A percentile compares a stretch with the other conserved stretches of the same genome.
These are phyloP conservation scores for Rhazya stricta DNA, from an alignment of 257 asterid species.

Conservation along the genomic window DNA sequence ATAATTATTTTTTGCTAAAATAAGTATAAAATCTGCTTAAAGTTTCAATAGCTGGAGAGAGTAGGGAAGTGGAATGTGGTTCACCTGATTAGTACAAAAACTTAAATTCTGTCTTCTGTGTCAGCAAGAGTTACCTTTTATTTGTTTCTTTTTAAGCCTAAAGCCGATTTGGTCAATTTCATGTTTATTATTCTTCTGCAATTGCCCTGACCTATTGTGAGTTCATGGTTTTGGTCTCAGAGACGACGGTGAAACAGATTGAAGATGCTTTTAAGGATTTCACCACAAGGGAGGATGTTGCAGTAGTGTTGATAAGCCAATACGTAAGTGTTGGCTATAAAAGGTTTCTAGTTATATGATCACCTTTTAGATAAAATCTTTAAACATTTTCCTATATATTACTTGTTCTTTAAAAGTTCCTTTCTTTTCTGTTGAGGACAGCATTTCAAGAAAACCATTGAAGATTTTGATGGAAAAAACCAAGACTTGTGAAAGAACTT, in stretches of 20 bases:
- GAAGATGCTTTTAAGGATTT: constrained; percentile 91
- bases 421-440: constrained; percentile 3
- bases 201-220: neutral
- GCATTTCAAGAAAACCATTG: neutral
- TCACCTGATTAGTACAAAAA: neutral
- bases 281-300: constrained; percentile 81
- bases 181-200: neutral
- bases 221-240: constrained; percentile 32
- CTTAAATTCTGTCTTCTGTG: neutral
- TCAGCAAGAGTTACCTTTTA: neutral
- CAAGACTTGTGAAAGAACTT: neutral
- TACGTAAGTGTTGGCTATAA: constrained; percentile 42
- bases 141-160: neutral
- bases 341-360: neutral
- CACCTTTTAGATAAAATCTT: neutral
- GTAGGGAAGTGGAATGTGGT: neutral
- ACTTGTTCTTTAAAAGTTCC: neutral
- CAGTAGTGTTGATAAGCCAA: constrained; percentile 88
- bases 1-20: neutral
- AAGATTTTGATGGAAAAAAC: neutral
- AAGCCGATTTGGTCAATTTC: neutral
- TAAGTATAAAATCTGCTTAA: neutral
- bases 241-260: constrained; percentile 76
- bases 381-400: neutral
- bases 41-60: neutral